These are phyloP conservation scores for Saccharomyces hybrid DNA, from an alignment of 1,139 yeast species.

Conservation along the genomic window DNA sequence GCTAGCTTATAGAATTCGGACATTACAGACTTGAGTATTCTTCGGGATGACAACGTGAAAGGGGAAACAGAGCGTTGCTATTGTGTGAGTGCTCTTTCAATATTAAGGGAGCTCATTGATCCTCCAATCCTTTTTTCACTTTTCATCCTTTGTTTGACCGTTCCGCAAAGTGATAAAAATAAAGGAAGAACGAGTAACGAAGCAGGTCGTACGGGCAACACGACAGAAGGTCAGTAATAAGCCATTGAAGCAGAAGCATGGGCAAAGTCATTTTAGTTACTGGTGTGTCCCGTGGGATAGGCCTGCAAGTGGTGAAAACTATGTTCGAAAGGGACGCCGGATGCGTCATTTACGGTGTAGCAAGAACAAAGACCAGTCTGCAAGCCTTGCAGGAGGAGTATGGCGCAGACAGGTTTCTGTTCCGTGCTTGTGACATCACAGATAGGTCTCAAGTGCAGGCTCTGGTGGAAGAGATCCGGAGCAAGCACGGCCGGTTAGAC, in stretches of 20 bases:
- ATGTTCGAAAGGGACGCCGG: slow-evolving; percentile 41
- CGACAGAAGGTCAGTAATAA: slow-evolving; percentile 20
- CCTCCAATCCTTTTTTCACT: neutral
- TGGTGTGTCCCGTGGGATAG: slow-evolving; percentile 80
- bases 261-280: slow-evolving; percentile 46
- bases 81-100: neutral
- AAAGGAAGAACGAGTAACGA: neutral
- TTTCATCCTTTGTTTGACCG: neutral
- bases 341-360: slow-evolving; percentile 66
- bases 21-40: slow-evolving; percentile 4
- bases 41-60: neutral
- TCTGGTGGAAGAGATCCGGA: slow-evolving; percentile 42
- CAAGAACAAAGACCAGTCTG: slow-evolving; percentile 52
- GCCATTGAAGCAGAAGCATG: neutral
- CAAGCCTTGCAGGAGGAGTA: slow-evolving; percentile 38
- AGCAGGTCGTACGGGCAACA: neutral
- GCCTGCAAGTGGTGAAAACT: slow-evolving; percentile 53
- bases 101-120: neutral
- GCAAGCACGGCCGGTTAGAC: slow-evolving; percentile 45
- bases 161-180: neutral
- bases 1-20: slow-evolving; percentile 41
- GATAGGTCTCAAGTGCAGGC: slow-evolving; percentile 37
- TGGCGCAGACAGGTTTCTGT: slow-evolving; percentile 45
- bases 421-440: slow-evolving; percentile 63
- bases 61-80: neutral